Evolutionary conservation across 305 asterid species (phyloP), one percentile per base, ranked within the genome.

Genomic region (Salvia sclarea): DNA sequence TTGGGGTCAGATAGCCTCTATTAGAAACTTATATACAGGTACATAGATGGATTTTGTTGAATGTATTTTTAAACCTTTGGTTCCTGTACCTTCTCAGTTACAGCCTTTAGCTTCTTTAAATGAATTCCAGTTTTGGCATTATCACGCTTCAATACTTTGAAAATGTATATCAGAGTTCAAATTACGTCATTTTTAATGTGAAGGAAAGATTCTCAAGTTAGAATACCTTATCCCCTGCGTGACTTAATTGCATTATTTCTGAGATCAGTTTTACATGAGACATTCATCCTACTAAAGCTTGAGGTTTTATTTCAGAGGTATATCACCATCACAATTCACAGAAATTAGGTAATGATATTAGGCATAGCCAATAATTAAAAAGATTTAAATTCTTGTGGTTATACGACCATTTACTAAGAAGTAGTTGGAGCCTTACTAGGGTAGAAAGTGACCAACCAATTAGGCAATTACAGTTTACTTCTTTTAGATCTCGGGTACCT

Each of bases 191-290:
- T 30, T 24, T 24, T 37, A 38, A 1, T 37, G 4, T 35, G 20
- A 61, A 21, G 13, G 50, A 47, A 57, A 49, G 61, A 20, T 50
- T 65, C 33, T 30, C 69, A 30, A 28, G n/a, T 20, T 30, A 53
- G 38, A 25, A 10, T 48, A 64, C 35, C 69, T 64, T 37, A 35
- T 16, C 24, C 22, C 6, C 31, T 38, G 37, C 31, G 38, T 60
- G 21, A 35, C 52, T 40, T 47, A 66, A 71, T 17, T 16, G 54
- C 25, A 17, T 18, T 17, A 17, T 48, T 48, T 10, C 13, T 7
- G 38, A 33, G 38, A 48, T 24, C 54, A 48, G 20, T 11, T 18
- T 12, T 17, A 48, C 20, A 47, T 18, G 16, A 48, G 54, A 11
- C 24, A 47, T 16, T n/a, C 52, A 14, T 45, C 53, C 33, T 28